Evolutionary conservation across 225 moss, liverwort and hornwort species (phyloP).

Genomic region (Climacium dendroides): DNA sequence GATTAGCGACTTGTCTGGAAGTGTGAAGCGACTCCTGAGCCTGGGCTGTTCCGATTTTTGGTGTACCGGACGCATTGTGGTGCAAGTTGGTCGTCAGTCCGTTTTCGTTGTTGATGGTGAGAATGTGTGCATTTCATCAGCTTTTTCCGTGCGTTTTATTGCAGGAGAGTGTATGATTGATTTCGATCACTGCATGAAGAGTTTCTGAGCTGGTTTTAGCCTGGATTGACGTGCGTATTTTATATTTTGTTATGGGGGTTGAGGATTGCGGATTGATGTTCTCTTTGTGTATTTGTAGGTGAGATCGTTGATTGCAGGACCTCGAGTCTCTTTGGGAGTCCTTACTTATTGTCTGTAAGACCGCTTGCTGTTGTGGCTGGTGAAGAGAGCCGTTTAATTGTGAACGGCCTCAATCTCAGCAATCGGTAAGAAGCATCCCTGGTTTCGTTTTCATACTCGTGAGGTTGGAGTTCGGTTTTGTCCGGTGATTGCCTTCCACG

Average conservation of each 20-base stretch:
- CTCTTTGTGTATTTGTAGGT: constrained; percentile 22
- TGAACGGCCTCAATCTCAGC: constrained; percentile 49
- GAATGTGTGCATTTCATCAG: background rate
- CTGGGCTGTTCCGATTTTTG: constrained; percentile 43
- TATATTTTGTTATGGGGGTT: background rate
- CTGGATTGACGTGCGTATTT: too few relatives aligned
- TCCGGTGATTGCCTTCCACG: too few relatives aligned
- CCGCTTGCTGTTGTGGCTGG: constrained; percentile 84
- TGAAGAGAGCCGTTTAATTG: constrained; percentile 22
- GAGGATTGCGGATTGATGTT: background rate
- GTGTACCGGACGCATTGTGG: constrained; percentile 66
- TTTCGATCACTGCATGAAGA: background rate
- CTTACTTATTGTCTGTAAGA: constrained; percentile 57
- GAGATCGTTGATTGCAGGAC: constrained; percentile 22
- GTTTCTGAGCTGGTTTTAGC: background rate
- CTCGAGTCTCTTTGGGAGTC: constrained; percentile 8
- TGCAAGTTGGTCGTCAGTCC: constrained; percentile 63
- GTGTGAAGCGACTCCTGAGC: constrained; percentile 37
- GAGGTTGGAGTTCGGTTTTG: background rate
- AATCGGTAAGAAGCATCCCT: constrained; percentile 2
- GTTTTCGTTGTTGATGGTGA: constrained; percentile 61
- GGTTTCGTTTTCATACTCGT: background rate
- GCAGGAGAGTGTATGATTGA: background rate
- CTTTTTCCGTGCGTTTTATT: background rate
- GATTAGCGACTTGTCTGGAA: constrained; percentile 33